Percentiles rank a stretch among this genome's conserved stretches.
These are phyloP conservation scores for Fusarium sororula DNA, from an alignment of 2,329 filamentous ascomycete genomes.

Conservation along the genomic window DNA sequence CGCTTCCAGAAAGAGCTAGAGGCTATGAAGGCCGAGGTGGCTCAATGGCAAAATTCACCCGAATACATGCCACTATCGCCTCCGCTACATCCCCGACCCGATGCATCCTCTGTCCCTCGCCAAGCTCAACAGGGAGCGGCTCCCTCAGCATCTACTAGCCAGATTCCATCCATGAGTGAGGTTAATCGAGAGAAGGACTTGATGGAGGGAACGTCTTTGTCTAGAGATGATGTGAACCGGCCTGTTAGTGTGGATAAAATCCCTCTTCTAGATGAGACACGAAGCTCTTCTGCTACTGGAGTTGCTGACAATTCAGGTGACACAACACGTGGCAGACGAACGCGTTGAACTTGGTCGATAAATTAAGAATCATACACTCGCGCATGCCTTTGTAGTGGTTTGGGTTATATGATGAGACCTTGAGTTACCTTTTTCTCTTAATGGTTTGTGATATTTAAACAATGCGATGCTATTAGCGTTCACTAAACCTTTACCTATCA, in stretches of 20 bases:
- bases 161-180: conserved; percentile 28
- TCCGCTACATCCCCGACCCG: conserved; percentile 44
- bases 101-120: conserved; percentile 26
- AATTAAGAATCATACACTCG: not conserved
- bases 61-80: conserved; percentile 55
- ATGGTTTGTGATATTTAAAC: not conserved
- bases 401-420: not conserved
- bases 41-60: conserved; percentile 80
- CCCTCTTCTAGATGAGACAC: conserved; percentile 62
- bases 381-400: not conserved
- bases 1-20: conserved; percentile 97
- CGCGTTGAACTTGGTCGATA: conserved; percentile 29
- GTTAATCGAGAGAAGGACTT: conserved; percentile 30
- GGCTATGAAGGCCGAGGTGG: conserved; percentile 85
- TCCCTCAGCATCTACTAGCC: conserved; percentile 22
- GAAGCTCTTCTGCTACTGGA: conserved; percentile 49
- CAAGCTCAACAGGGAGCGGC: conserved; percentile 21
- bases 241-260: conserved; percentile 61
- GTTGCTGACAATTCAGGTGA: conserved; percentile 57
- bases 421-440: not conserved
- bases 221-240: conserved; percentile 33
- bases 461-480: not conserved
- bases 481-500: not conserved
- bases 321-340: conserved; percentile 58
- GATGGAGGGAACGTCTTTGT: conserved; percentile 16